Base-by-base conservation (phyloP, 2,329 filamentous ascomycete species). In the Cryphonectria naterciae region DNA sequence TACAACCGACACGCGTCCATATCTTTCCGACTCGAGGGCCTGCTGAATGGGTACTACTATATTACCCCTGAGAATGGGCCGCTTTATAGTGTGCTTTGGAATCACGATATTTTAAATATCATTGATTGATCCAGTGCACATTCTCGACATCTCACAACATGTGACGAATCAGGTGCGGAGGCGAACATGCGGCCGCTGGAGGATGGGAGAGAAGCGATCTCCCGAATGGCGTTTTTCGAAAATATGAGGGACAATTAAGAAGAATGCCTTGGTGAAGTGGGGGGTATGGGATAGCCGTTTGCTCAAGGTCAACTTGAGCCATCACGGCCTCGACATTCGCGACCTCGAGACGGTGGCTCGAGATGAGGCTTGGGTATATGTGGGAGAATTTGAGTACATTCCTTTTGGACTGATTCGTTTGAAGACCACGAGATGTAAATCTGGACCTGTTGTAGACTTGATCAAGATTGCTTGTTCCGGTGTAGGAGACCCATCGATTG, bases 241-340 rank as follows among this genome's bases (percentile, higher is more conserved):
- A 73, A 32, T 74, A 70, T 46, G 39, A 74, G 37, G 72, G 69
- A n/a, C 69, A 73, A 46, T 74, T 74, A 28, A 66, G 65, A 41
- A 64, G 70, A 41, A 68, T 74, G 15, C 69, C 71, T 28, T 74
- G 73, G 73, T 74, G 64, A 74, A n/a, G 46, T 5, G 54, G 25
- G 11, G n/a, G 49, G 8, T 8, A 32, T 32, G 28, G 64, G 72
- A 58, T 60, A 32, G 41, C 22, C 8, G 43, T 17, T 35, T 49
- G 41, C 43, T 35, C 28, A 4, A 6, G 22, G 17, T 43, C 61
- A n/a, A 64, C n/a, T 17, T 64, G 61, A 25, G n/a, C 13, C 39
- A 64, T 39, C 41, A 17, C 37, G 8, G 8, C 1, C 11, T 43
- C 61, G 32, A 17, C 25, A 1, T 17, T 32, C n/a, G 5, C 4